Conservation (phyloP, 2,329 filamentous ascomycete species). For the Verticillium nonalfalfae region DNA sequence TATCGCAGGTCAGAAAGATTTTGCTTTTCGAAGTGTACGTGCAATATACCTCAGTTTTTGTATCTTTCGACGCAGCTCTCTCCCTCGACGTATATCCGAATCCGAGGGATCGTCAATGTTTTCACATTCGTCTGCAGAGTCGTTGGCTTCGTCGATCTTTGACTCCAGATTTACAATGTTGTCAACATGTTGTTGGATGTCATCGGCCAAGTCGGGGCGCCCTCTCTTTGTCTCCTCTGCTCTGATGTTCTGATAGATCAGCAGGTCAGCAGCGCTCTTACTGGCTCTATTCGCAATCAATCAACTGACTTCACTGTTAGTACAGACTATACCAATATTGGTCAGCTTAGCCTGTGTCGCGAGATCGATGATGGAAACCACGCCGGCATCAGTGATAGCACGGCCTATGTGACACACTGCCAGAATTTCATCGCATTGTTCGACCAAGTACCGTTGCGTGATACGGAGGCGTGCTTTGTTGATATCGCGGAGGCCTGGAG, state of each 20-base stretch:
- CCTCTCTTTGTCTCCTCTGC: slow-evolving; percentile 24
- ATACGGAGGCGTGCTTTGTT: slow-evolving; percentile 35
- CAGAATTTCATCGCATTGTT: slow-evolving; percentile 39
- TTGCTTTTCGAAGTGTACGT: background rate
- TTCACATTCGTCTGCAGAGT: slow-evolving; percentile 5
- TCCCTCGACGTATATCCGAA: slow-evolving; percentile 3
- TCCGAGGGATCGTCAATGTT: background rate
- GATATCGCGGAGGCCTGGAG: slow-evolving; percentile 35
- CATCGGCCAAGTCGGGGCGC: slow-evolving; percentile 17
- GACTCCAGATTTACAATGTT: slow-evolving; percentile 7
- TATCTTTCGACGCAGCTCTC: slow-evolving; percentile 9
- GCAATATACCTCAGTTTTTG: background rate
- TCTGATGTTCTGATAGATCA: slow-evolving; percentile 21
- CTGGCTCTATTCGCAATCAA: background rate
- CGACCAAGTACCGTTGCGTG: slow-evolving; percentile 34
- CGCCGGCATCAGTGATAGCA: slow-evolving; percentile 32
- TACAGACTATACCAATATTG: slow-evolving; percentile 37
- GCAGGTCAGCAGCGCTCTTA: background rate
- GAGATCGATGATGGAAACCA: slow-evolving; percentile 32
- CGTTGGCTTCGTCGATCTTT: slow-evolving; percentile 2
- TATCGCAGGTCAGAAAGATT: slow-evolving; percentile 2
- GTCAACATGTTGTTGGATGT: slow-evolving; percentile 12
- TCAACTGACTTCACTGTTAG: slow-evolving; percentile 29
- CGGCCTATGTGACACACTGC: slow-evolving; percentile 34
- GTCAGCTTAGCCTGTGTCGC: slow-evolving; percentile 27